These are phyloP conservation scores for Phytophthora idaei DNA, from an alignment of 352 stramenopile genomes.

Conservation along the genomic window DNA sequence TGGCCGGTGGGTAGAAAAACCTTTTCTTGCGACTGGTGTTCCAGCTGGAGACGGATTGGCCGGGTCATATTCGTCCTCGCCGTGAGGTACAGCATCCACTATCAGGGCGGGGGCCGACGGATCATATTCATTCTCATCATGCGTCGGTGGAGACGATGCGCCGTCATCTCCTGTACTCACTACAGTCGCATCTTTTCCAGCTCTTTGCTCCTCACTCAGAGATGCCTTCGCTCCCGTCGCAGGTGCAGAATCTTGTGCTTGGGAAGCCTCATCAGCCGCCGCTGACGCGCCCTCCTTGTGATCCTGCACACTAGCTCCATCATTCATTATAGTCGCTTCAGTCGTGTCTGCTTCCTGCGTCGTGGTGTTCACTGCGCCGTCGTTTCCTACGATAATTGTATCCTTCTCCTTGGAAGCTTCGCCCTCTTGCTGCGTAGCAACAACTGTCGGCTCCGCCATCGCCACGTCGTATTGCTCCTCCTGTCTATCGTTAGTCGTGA, in stretches of 20 bases:
- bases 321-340: background rate
- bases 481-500: background rate
- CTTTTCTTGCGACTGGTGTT: constrained; percentile 19
- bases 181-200: background rate
- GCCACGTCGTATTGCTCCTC: background rate
- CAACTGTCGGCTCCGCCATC: background rate
- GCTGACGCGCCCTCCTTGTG: background rate
- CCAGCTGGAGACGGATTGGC: constrained; percentile 33
- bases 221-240: background rate
- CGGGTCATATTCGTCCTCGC: constrained; percentile 50
- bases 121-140: constrained; percentile 36
- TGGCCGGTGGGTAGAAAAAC: constrained; percentile 4
- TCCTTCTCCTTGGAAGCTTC: background rate
- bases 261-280: background rate
- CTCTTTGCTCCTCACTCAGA: constrained; percentile 5
- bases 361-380: background rate
- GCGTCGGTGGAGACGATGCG: constrained; percentile 2
- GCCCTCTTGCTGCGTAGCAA: background rate
- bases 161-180: background rate
- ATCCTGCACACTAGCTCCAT: background rate
- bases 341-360: background rate
- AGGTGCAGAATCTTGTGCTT: background rate
- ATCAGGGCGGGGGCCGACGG: constrained; percentile 1
- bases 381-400: background rate
- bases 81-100: constrained; percentile 27